Evolutionary conservation across 2,329 filamentous ascomycete species (phyloP).

Genomic region (Penicillium janthinellum): DNA sequence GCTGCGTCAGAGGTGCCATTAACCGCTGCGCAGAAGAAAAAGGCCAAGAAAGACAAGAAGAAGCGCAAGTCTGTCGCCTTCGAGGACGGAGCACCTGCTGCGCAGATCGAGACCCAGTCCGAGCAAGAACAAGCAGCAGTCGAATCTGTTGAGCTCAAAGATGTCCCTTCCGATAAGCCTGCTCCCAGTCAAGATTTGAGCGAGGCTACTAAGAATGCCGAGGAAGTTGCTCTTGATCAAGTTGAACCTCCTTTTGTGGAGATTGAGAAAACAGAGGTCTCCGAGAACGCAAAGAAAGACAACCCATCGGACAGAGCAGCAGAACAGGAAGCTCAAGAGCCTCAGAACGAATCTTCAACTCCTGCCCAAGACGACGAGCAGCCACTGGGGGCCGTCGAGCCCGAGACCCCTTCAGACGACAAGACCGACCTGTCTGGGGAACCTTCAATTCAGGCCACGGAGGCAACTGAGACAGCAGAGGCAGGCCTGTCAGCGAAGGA

Average conservation of each 20-base stretch:
- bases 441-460: not conserved
- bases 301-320: not conserved
- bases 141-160: slow-evolving; percentile 2
- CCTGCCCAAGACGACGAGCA: slow-evolving; percentile 4
- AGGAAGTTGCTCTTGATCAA: not conserved
- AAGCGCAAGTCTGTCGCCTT: slow-evolving; percentile 27
- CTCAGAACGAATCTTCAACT: not conserved
- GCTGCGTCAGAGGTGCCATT: slow-evolving; percentile 11
- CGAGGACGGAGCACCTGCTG: slow-evolving; percentile 7
- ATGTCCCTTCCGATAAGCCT: not conserved
- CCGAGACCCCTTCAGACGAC: slow-evolving; percentile 1
- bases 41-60: slow-evolving; percentile 27
- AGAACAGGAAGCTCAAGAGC: not conserved
- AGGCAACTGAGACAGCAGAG: slow-evolving; percentile 9
- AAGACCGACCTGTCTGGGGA: slow-evolving; percentile 3
- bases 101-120: slow-evolving; percentile 2
- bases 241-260: not conserved
- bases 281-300: not conserved
- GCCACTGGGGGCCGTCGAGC: not conserved
- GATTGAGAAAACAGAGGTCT: not conserved
- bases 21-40: slow-evolving; percentile 20
- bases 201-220: slow-evolving; percentile 3
- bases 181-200: slow-evolving; percentile 4
- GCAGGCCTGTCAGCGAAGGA: slow-evolving; percentile 22
- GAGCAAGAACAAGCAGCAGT: slow-evolving; percentile 7